Base-by-base conservation (phyloP, 805 yeast species). In the Candida easanensis region DNA sequence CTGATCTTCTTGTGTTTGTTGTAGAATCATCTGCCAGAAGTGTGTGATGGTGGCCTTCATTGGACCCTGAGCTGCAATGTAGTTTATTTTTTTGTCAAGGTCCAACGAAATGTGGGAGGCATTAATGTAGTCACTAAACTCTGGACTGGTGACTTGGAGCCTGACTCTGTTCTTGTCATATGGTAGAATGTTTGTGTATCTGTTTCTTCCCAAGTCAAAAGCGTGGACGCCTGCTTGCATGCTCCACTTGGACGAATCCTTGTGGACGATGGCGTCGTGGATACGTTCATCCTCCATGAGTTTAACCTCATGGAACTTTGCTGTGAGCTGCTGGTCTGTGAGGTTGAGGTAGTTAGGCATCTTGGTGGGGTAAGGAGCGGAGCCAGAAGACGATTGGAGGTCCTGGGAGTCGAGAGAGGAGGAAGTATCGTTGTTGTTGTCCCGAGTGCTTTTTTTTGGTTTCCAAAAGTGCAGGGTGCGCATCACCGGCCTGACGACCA, bases 21-120 rank as follows among this genome's bases (percentile, higher is more conserved):
- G 78, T 38, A 78, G 71, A 11, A 87, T 74, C 77, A 89, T 84
- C 49, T 82, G 87, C 97, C 97, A 93, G 58, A 93, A 91, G 60
- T 93, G 96, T 3, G 79, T 79, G 49, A 78, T 73, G 0, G 98
- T 90, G 26, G 69, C 66, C 13, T 61, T 65, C n/a, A 84, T 67
- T 1, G 99, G 99, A 2, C 91, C 95, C 56, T 85, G 95, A 2
- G 84, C 70, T 0, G 88, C 86, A 25, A 85, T 81, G 57, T 81
- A 84, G 20, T 60, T 52, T 33, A 69, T n/a, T 26, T 31, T 11
- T 18, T 33, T 11, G 22, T 34, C 39, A 9, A 37, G 22, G 15
- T 42, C 40, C n/a, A 51, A 20, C 1, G 35, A 13, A 13, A 56
- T 36, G 4, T 38, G 33, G 5, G 57, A 52, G 5, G 60, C 60